Base-by-base conservation (phyloP, 192 early-diverging fungal species). In the Coemansia interrupta region DNA sequence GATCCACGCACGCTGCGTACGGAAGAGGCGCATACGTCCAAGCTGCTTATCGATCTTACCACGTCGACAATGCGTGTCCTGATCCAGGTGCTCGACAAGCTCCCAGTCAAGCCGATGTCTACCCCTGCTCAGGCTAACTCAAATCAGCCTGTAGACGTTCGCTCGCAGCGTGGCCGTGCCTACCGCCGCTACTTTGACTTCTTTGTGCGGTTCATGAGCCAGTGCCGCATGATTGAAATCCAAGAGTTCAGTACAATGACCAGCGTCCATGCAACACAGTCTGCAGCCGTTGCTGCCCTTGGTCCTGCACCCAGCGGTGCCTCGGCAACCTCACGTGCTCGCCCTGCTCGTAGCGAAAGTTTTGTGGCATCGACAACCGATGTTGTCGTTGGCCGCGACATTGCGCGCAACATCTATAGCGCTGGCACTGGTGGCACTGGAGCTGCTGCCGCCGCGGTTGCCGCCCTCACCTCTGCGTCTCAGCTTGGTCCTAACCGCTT, bases 121-220 rank as follows among this genome's bases (percentile, higher is more conserved):
- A 59, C 26, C 18, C 46, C 66, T 12, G 46, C 24, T 4, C 63
- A 61, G 52, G 44, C 32, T 2, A 36, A 51, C 0, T 49, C 67
- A 4, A 56, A 50, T 36, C 76, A 73, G 63, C 52, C 72, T 12
- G 50, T 56, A 0, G 77, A 80, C 13, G 72, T 80, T 40, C 71
- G 77, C 13, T 64, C 72, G 42, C 62, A 67, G 58, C 66, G 77
- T 14, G 60, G 58, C 57, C 71, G 72, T 26, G 72, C 72, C 0
- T 80, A 71, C 57, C 71, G 72, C 46, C 63, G 77, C 15, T 80
- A 80, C 64, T 80, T 74, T 71, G 77, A 80, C 58, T 80, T 80
- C 61, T 80, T 80, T 60, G 72, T 80, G 66, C 71, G 77, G 48
- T 74, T 80, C 22, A 80, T 80, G 72, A 80, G 72, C 63, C 77